Evolutionary conservation across 2,329 filamentous ascomycete species (phyloP).

Genomic region (Purpureocillium lavendulum): DNA sequence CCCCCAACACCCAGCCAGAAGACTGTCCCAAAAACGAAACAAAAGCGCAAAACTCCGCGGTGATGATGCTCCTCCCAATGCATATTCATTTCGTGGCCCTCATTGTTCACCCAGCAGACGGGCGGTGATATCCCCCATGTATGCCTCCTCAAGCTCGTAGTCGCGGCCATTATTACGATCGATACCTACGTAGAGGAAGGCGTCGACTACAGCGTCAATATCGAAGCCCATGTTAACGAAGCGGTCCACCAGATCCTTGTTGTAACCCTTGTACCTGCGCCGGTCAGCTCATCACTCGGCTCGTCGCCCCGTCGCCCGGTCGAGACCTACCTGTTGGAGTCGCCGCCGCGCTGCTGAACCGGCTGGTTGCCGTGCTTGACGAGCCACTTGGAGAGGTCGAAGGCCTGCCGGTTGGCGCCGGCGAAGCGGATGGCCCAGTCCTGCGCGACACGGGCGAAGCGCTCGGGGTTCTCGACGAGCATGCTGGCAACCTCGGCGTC

Average conservation of each 20-base stretch:
- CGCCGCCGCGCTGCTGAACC: slow-evolving; percentile 7
- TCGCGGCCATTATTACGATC: slow-evolving; percentile 69
- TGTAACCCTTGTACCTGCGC: slow-evolving; percentile 76
- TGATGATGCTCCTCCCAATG: slow-evolving; percentile 6
- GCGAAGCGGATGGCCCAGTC: slow-evolving; percentile 87
- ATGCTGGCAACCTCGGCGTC: slow-evolving; percentile 92
- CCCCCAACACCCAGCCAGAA: too few species aligned
- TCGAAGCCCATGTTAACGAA: slow-evolving; percentile 92
- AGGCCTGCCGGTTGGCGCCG: slow-evolving; percentile 52
- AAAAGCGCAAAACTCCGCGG: slow-evolving; percentile 12
- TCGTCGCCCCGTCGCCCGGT: too few species aligned
- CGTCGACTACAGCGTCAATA: slow-evolving; percentile 74
- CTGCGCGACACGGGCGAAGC: slow-evolving; percentile 73
- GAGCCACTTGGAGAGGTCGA: slow-evolving; percentile 30
- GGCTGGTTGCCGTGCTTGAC: slow-evolving; percentile 39
- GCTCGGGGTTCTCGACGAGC: slow-evolving; percentile 69
- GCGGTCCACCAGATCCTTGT: slow-evolving; percentile 70
- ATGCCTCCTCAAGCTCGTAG: slow-evolving; percentile 81
- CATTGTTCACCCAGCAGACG: slow-evolving; percentile 72
- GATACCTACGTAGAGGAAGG: slow-evolving; percentile 75
- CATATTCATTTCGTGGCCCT: not conserved
- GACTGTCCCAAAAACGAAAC: too few species aligned
- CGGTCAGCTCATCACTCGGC: too few species aligned
- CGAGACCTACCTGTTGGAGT: slow-evolving; percentile 18
- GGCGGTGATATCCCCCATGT: slow-evolving; percentile 84